These are phyloP conservation scores for Tolypocladium nubicola DNA, from an alignment of 2,329 filamentous ascomycete species.

Conservation along the genomic window DNA sequence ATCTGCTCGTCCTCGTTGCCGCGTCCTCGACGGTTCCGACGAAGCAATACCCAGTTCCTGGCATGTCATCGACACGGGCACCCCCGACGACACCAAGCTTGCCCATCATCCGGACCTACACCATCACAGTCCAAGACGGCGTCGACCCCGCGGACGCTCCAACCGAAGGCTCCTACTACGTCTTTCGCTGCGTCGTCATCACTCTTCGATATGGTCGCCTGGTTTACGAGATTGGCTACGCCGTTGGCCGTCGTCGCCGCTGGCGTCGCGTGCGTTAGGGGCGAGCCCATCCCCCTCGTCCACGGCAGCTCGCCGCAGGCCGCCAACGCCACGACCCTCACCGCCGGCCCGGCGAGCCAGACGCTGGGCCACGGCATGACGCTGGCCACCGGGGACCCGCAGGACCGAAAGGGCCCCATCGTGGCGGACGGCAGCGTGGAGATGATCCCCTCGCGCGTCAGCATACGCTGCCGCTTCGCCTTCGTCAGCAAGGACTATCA, in stretches of 20 bases:
- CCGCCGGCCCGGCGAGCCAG: no score
- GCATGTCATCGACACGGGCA: background rate
- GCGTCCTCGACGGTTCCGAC: no score
- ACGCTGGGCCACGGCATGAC: background rate
- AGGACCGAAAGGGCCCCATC: background rate
- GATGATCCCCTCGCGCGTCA: background rate
- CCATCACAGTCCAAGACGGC: no score
- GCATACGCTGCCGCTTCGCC: background rate
- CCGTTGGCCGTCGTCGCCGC: background rate
- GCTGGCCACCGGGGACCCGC: no score
- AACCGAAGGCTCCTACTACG: no score
- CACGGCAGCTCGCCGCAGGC: no score
- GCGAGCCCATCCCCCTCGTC: background rate
- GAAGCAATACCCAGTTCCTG: background rate
- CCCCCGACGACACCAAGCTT: no score
- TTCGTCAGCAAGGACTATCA: background rate
- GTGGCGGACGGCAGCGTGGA: background rate
- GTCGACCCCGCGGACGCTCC: no score
- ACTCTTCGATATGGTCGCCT: background rate
- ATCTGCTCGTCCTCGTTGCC: background rate
- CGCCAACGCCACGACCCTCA: background rate
- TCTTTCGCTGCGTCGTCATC: background rate
- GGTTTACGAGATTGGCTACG: background rate
- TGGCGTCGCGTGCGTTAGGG: background rate
- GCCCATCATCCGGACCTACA: no score